phyloP scores from a whole-genome alignment of 192 early-diverging fungal species.

The Funneliformis mosseae region DNA sequence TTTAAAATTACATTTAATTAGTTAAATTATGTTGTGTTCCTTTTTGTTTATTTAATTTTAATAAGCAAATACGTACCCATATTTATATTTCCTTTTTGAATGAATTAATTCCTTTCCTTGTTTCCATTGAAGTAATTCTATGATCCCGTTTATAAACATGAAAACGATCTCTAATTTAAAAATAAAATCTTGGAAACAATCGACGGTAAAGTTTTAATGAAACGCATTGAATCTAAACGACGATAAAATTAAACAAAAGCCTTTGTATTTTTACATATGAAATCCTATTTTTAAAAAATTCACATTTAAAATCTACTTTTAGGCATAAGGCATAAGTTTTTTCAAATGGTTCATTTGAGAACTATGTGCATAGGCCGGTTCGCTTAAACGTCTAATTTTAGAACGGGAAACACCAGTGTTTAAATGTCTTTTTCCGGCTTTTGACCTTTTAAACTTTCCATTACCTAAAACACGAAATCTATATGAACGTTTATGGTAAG shows the following conservation, averaged over 20 bases:
- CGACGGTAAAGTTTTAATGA: not conserved
- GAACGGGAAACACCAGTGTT: slow-evolving; percentile 19
- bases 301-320: not conserved
- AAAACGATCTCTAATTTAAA: too few relatives aligned
- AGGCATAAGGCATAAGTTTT: slow-evolving; percentile 29
- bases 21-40: not conserved
- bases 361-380: not conserved
- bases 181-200: not conserved
- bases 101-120: not conserved
- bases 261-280: not conserved
- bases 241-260: not conserved
- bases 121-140: not conserved
- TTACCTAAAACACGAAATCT: slow-evolving; percentile 5
- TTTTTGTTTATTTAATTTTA: too few relatives aligned
- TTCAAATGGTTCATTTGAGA: slow-evolving; percentile 9
- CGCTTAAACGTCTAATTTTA: not conserved
- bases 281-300: not conserved
- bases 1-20: not conserved
- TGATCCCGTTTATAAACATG: not conserved
- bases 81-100: not conserved
- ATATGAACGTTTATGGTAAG: not conserved
- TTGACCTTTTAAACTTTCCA: slow-evolving; percentile 14
- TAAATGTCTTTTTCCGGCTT: slow-evolving; percentile 23
- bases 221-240: not conserved
- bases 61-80: not conserved